Percentiles rank a stretch among this genome's conserved stretches.
Evolutionary conservation across 495 filamentous ascomycete genomes (phyloP).

Genomic region (Penicillium lividum): DNA sequence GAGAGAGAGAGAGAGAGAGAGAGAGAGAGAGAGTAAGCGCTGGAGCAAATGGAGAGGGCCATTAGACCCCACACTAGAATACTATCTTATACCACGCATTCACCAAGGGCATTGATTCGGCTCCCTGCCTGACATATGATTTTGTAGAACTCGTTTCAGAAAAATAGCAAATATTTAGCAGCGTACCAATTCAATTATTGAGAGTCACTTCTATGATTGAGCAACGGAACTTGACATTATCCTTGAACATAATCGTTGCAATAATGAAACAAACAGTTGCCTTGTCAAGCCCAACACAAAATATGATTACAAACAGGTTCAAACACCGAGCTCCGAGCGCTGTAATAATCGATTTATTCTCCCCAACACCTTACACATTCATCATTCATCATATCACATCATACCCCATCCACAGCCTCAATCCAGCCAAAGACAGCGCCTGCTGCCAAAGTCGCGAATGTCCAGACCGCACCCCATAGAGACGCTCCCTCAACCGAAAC

Average conservation of each 20-base stretch:
- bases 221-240: background rate
- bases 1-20: too few species aligned
- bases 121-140: background rate
- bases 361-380: background rate
- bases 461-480: slow-evolving; percentile 73
- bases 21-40: too few species aligned
- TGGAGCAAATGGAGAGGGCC: too few species aligned
- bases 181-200: background rate
- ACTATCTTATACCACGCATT: too few species aligned
- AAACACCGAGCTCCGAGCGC: slow-evolving; percentile 8
- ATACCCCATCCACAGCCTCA: slow-evolving; percentile 47
- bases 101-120: background rate
- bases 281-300: background rate
- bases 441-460: slow-evolving; percentile 56
- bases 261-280: background rate
- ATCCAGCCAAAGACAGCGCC: slow-evolving; percentile 63
- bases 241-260: background rate
- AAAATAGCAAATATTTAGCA: background rate
- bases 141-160: background rate
- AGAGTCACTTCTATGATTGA: background rate
- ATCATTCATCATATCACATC: background rate
- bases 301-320: slow-evolving; percentile 1
- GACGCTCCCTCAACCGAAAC: slow-evolving; percentile 65
- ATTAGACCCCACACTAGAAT: too few species aligned
- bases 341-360: slow-evolving; percentile 2